phyloP scores from a whole-genome alignment of 192 early-diverging fungal genomes.

The Linderina pennispora region DNA sequence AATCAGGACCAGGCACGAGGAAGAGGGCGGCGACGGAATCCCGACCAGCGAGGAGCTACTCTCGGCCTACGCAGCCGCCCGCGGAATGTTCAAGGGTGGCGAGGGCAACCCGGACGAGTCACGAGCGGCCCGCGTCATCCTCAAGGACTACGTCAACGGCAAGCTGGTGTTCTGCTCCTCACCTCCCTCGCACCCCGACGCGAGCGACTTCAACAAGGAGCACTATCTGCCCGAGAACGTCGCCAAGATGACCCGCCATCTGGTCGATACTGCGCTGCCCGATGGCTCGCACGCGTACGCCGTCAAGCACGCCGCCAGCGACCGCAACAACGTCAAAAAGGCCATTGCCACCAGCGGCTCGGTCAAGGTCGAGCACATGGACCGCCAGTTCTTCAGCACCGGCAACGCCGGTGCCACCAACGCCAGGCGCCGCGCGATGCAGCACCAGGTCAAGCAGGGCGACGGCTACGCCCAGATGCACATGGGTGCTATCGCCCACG shows the following conservation, averaged over 20 bases:
- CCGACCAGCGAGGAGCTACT: slow-evolving; percentile 91
- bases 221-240: slow-evolving; percentile 59
- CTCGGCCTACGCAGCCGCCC: slow-evolving; percentile 83
- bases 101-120: slow-evolving; percentile 99
- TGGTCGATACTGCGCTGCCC: slow-evolving; percentile 46
- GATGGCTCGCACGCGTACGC: slow-evolving; percentile 28
- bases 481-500: slow-evolving; percentile 24
- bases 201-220: slow-evolving; percentile 78
- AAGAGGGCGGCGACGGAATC: slow-evolving; percentile 67
- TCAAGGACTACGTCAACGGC: slow-evolving; percentile 98
- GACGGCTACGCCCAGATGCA: slow-evolving; percentile 31
- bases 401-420: slow-evolving; percentile 7
- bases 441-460: slow-evolving; percentile 31
- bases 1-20: slow-evolving; percentile 67
- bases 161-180: slow-evolving; percentile 88
- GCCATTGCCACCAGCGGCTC: slow-evolving; percentile 46
- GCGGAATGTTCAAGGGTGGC: slow-evolving; percentile 85
- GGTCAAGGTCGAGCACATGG: slow-evolving; percentile 19
- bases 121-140: slow-evolving; percentile 89
- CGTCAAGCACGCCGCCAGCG: slow-evolving; percentile 47
- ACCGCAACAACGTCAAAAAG: slow-evolving; percentile 51
- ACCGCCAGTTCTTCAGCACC: slow-evolving; percentile 34
- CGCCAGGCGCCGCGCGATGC: slow-evolving; percentile 26
- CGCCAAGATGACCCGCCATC: slow-evolving; percentile 23
- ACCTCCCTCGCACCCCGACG: slow-evolving; percentile 51